Evolutionary conservation across 257 asterid species (phyloP).

Genomic region (Plantago elongata): DNA sequence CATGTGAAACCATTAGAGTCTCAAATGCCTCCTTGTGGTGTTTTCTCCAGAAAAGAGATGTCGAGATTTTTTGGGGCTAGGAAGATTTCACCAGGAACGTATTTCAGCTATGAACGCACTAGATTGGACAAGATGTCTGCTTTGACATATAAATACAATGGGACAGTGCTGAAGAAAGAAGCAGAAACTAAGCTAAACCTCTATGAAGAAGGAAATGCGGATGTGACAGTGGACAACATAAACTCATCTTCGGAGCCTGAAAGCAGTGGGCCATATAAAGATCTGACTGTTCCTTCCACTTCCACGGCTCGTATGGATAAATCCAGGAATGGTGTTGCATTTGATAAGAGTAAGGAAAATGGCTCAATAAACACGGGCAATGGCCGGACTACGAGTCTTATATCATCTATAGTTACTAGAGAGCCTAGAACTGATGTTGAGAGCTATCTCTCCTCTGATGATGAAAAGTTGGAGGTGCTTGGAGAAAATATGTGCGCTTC

Average conservation of each 20-base stretch:
- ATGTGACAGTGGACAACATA: slow-evolving; percentile 32
- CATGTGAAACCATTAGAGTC: slow-evolving; percentile 71
- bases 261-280: slow-evolving; percentile 32
- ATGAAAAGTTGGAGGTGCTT: slow-evolving; percentile 55
- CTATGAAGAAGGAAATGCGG: slow-evolving; percentile 32
- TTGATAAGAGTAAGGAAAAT: slow-evolving; percentile 27
- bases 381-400: slow-evolving; percentile 28
- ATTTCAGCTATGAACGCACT: slow-evolving; percentile 50
- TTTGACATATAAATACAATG: slow-evolving; percentile 32
- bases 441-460: slow-evolving; percentile 46
- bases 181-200: slow-evolving; percentile 25
- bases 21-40: slow-evolving; percentile 72
- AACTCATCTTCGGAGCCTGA: slow-evolving; percentile 29
- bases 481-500: slow-evolving; percentile 86
- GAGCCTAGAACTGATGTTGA: slow-evolving; percentile 33
- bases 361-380: slow-evolving; percentile 33
- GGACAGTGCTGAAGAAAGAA: slow-evolving; percentile 32
- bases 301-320: slow-evolving; percentile 29
- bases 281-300: slow-evolving; percentile 23
- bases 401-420: slow-evolving; percentile 25
- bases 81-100: slow-evolving; percentile 63
- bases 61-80: slow-evolving; percentile 50
- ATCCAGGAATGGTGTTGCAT: slow-evolving; percentile 23
- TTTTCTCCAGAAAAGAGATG: slow-evolving; percentile 85
- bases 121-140: slow-evolving; percentile 46